Base-by-base conservation (phyloP, 345 rosid species). In the Salix purpurea region DNA sequence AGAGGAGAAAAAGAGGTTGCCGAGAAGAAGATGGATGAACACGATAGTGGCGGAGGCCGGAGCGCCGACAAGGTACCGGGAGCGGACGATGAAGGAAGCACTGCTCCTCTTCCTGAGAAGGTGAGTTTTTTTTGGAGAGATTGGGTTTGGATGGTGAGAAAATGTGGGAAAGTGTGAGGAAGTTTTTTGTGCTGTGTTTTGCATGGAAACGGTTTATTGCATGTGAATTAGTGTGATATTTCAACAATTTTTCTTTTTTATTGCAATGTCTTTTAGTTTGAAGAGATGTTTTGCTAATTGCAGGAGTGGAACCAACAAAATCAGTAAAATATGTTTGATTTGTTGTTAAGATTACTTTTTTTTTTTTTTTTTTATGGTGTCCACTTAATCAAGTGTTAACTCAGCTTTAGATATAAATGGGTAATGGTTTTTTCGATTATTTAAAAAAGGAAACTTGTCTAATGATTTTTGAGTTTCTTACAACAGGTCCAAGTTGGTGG, bases 41-140 rank as follows among this genome's bases (percentile, higher is more conserved):
- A 71, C 76, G 92, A 88, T 70, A 93, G 96, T 71, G 94, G 94
- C 69, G 94, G 94, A 8, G 94, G 90, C 42, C 84, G 88, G 44
- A 91, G 94, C 76, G 89, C 86, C 70, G 90, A 85, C 39, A 89
- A 84, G 78, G 89, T 71, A 44, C 79, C 83, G 4, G 91, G 87
- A 19, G 91, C 93, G 37, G 98, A 91, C 36, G 98, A 95, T 54
- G 99, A 93, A 80, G 99, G 92, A 76, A 91, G 85, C 82, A 65
- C 94, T 39, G 93, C 93, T 82, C 99, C 97, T 2, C 84, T 93
- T 76, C 99, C 99, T 9, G 99, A 89, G 67, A 93, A 90, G 97
- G 98, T 93, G 30, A 36, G 24, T 28, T 11, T 36, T 32, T 70
- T 71, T 19, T 9, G 7, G 16, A 9, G 19, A 24, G 62, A 69